phyloP scores from a whole-genome alignment of 306 rosid species.

The Trifolium fragiferum region DNA sequence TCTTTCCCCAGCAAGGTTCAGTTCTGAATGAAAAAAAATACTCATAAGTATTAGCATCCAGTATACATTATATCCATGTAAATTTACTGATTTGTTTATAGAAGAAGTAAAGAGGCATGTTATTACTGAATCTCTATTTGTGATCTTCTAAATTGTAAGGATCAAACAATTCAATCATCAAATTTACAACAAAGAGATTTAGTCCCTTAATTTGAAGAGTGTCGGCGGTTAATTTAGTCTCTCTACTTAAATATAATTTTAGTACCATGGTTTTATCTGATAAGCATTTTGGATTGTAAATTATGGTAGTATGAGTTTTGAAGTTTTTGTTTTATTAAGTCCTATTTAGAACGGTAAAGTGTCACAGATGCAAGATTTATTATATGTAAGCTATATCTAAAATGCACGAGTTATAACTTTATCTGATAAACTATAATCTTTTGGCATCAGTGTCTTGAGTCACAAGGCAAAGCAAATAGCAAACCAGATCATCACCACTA shows the following conservation, averaged over 20 bases:
- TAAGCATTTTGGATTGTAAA: neutral
- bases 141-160: neutral
- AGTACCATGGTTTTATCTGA: neutral
- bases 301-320: neutral
- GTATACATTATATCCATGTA: neutral
- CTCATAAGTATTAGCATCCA: neutral
- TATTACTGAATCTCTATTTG: neutral
- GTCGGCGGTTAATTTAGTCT: too few relatives aligned
- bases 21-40: constrained; percentile 32
- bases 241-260: neutral
- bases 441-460: neutral
- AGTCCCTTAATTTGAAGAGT: neutral
- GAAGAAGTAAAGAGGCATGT: neutral
- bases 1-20: constrained; percentile 49
- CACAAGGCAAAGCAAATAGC: neutral
- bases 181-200: too few relatives aligned
- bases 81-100: neutral
- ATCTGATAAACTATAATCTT: neutral
- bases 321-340: neutral
- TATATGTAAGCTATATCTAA: neutral
- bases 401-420: neutral
- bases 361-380: neutral
- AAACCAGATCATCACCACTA: neutral
- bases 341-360: too few relatives aligned
- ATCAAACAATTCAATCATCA: neutral